Conservation (phyloP, 108 stramenopile genomes). For the Chaetoceros muelleri region DNA sequence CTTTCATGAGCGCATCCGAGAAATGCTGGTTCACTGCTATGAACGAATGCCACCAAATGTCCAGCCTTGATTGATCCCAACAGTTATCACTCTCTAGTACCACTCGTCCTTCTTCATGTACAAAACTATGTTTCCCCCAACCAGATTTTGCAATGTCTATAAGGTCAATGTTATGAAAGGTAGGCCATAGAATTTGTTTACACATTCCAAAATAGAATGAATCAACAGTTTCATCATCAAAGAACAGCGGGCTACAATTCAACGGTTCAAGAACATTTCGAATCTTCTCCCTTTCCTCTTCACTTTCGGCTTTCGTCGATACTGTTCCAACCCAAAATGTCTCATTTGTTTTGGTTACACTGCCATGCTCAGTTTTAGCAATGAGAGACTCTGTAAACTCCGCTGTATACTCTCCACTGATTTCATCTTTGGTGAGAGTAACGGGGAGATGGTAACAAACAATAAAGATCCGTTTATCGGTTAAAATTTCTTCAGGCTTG, state of each 20-base stretch:
- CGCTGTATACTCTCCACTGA: slow-evolving; percentile 59
- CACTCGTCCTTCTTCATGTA: not conserved
- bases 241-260: slow-evolving; percentile 93
- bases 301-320: slow-evolving; percentile 40
- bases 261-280: slow-evolving; percentile 55
- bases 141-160: slow-evolving; percentile 67
- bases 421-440: slow-evolving; percentile 48
- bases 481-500: not conserved
- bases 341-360: slow-evolving; percentile 51
- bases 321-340: slow-evolving; percentile 95
- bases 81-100: slow-evolving; percentile 14
- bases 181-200: slow-evolving; percentile 95
- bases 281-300: slow-evolving; percentile 70
- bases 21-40: slow-evolving; percentile 76
- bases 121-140: slow-evolving; percentile 29
- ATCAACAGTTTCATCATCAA: slow-evolving; percentile 43
- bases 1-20: slow-evolving; percentile 43
- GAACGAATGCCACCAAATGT: slow-evolving; percentile 87
- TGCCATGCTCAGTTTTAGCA: slow-evolving; percentile 76
- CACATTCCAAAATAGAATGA: slow-evolving; percentile 92
- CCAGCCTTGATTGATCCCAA: slow-evolving; percentile 82
- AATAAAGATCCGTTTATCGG: slow-evolving; percentile 57
- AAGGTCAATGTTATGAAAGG: slow-evolving; percentile 95
- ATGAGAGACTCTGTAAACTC: slow-evolving; percentile 92
- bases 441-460: slow-evolving; percentile 97